A percentile compares a stretch with the other conserved stretches of the same genome.
These are phyloP conservation scores for Neocallimastix lanati DNA, from an alignment of 192 early-diverging fungal species.

Conservation along the genomic window DNA sequence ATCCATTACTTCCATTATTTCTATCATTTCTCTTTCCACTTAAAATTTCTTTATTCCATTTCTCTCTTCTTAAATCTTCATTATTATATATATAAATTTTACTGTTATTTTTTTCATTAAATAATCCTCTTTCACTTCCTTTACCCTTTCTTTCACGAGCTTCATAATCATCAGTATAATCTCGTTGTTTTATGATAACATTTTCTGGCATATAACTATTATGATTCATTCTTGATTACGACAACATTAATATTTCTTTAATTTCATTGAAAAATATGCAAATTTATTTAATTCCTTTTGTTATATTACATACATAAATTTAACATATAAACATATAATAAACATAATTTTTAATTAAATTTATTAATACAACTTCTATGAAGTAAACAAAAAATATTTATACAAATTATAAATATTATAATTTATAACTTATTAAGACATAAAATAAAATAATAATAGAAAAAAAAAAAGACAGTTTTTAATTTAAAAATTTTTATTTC, in stretches of 20 bases:
- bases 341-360: no score
- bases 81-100: not conserved
- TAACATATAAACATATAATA: no score
- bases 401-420: no score
- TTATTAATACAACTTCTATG: no score
- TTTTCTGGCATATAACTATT: not conserved
- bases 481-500: no score
- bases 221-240: not conserved
- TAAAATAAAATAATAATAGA: no score
- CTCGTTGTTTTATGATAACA: not conserved
- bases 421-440: no score
- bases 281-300: no score
- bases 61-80: not conserved
- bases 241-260: not conserved
- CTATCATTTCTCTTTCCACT: not conserved
- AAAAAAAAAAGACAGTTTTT: no score
- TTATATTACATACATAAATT: no score
- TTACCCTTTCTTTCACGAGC: not conserved
- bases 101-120: not conserved
- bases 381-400: no score
- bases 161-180: not conserved
- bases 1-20: not conserved
- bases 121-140: not conserved
- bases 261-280: not conserved
- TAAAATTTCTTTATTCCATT: not conserved